Evolutionary conservation across 805 yeast species (phyloP), one percentile per base, ranked within the genome.

Genomic region (Blastobotrys parvus): DNA sequence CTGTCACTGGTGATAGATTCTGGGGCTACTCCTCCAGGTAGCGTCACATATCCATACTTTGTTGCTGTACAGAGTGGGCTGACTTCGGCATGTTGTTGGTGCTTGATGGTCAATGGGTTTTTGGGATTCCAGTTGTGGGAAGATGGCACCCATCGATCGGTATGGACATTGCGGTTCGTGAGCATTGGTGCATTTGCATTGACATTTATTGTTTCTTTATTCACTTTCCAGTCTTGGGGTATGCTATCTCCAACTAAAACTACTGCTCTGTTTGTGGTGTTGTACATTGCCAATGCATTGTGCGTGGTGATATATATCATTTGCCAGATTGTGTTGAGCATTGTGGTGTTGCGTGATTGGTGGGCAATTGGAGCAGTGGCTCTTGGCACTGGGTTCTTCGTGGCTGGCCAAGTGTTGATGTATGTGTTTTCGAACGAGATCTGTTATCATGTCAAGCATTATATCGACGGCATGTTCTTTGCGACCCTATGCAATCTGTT

Each of bases 71-170:
- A 90, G 60, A 59, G 81, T 18, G 95, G 90, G 0, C 55, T 85
- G 16, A 72, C 82, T 0, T 78, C 88, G 10, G 80, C 84, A 0
- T 72, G 80, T 27, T 83, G 94, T 56, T 70, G 80, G 69, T 63
- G 82, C 33, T 61, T 90, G 42, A 65, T 84, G 57, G 68, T 77
- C 42, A 80, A 82, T 47, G 96, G 97, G 3, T 58, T 92, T 3
- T 63, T 88, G 16, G 89, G 90, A 16, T 87, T 87, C 61, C 92
- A 88, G 61, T 64, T 89, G 29, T 92, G 95, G 94, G 97, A 89
- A 61, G 98, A 90, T 61, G 97, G 97, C 16, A 82, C 95, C 1
- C 57, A 61, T 15, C 67, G 58, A 45, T 78, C 95, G 1, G 71
- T 85, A 69, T 63, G 76, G 59, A 57, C 69, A 3, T 61, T 83